These are phyloP conservation scores for Cryptococcus maquisensis DNA, from an alignment of 1,284 basidiomycete genomes.

Conservation along the genomic window DNA sequence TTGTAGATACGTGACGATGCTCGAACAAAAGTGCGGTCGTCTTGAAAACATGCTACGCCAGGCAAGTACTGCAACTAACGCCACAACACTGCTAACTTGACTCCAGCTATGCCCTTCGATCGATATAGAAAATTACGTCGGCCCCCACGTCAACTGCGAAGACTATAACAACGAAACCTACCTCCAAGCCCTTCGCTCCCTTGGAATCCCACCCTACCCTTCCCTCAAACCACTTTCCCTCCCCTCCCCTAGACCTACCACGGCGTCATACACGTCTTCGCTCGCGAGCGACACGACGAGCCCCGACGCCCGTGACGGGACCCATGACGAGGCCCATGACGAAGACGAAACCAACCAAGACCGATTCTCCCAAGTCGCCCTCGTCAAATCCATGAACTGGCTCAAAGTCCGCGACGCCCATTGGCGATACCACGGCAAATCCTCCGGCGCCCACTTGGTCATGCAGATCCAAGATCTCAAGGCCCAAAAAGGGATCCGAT, in stretches of 20 bases:
- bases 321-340: slow-evolving; percentile 19
- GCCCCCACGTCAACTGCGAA: slow-evolving; percentile 63
- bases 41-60: slow-evolving; percentile 23
- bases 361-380: slow-evolving; percentile 9
- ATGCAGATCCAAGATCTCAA: slow-evolving; percentile 64
- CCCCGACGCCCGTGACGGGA: slow-evolving; percentile 29
- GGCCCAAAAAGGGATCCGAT: slow-evolving; percentile 1
- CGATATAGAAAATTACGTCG: slow-evolving; percentile 64
- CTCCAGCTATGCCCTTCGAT: slow-evolving; percentile 62
- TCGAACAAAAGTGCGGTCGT: slow-evolving; percentile 66
- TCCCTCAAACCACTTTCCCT: slow-evolving; percentile 25
- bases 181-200: slow-evolving; percentile 26
- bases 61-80: slow-evolving; percentile 46
- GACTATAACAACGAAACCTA: slow-evolving; percentile 59
- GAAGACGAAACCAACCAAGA: slow-evolving; percentile 20
- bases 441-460: slow-evolving; percentile 63
- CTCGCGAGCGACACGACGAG: slow-evolving; percentile 35
- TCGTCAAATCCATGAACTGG: slow-evolving; percentile 31
- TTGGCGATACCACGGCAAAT: slow-evolving; percentile 65
- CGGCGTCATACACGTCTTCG: slow-evolving; percentile 28
- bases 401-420: slow-evolving; percentile 42
- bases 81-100: not conserved
- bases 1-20: slow-evolving; percentile 62
- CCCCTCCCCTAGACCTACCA: slow-evolving; percentile 20
- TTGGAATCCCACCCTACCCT: slow-evolving; percentile 39